phyloP scores from a whole-genome alignment of 192 early-diverging fungal species.

The Coemansia sp. region DNA sequence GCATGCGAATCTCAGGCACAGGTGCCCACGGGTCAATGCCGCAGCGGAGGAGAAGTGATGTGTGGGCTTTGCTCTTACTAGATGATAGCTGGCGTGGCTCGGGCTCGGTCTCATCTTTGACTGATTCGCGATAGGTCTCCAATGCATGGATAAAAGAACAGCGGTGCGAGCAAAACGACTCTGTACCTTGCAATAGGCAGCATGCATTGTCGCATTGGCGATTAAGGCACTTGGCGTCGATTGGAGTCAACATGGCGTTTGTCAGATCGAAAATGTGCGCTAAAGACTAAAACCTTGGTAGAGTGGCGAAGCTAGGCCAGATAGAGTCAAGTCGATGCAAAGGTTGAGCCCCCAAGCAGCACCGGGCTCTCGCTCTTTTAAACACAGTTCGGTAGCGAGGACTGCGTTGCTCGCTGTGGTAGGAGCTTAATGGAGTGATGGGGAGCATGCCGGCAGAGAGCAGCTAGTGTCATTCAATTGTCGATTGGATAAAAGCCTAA shows the following conservation, averaged over 20 bases:
- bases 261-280: not conserved
- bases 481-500: not conserved
- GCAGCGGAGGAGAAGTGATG: conserved; percentile 27
- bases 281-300: not conserved
- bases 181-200: not conserved
- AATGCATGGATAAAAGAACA: conserved; percentile 20
- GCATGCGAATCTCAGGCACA: conserved; percentile 18
- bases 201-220: not conserved
- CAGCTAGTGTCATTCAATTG: not conserved
- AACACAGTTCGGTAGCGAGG: not conserved
- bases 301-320: not conserved
- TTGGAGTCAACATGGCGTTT: not conserved
- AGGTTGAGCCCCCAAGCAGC: not conserved
- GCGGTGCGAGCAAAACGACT: conserved; percentile 21
- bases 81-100: not conserved
- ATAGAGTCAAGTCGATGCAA: not conserved
- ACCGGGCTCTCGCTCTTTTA: not conserved
- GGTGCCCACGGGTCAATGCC: conserved; percentile 33
- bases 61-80: conserved; percentile 12
- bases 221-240: not conserved
- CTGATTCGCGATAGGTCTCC: conserved; percentile 10
- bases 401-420: not conserved
- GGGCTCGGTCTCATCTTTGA: not conserved
- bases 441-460: not conserved
- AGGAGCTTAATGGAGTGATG: not conserved